Percentiles rank a stretch among this genome's conserved stretches.
These are phyloP conservation scores for Botryosphaeria dothidea DNA, from an alignment of 2,329 filamentous ascomycete species.

Conservation along the genomic window DNA sequence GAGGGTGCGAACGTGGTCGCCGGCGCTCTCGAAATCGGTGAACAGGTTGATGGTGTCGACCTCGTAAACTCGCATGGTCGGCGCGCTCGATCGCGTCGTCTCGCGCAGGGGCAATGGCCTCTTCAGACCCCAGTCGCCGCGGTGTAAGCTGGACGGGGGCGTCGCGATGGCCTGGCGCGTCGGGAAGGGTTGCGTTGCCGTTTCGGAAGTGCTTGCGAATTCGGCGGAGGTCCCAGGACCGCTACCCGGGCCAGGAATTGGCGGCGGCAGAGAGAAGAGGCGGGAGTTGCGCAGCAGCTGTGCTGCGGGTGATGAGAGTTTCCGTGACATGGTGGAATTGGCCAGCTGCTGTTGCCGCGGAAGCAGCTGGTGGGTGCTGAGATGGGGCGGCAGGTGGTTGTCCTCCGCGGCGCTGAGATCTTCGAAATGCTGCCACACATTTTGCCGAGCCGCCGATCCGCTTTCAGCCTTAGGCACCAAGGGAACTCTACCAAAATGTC, in stretches of 20 bases:
- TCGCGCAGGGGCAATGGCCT: constrained; percentile 75
- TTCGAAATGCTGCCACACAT: constrained; percentile 1
- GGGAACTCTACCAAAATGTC: neutral
- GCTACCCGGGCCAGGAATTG: constrained; percentile 60
- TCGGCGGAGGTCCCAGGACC: constrained; percentile 43
- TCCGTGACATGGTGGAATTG: constrained; percentile 26
- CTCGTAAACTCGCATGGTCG: constrained; percentile 72
- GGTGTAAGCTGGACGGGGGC: constrained; percentile 67
- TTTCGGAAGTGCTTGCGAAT: constrained; percentile 59
- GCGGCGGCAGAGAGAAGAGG: constrained; percentile 81
- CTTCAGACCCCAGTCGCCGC: constrained; percentile 93
- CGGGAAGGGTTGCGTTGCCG: constrained; percentile 76
- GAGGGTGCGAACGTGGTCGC: constrained; percentile 77
- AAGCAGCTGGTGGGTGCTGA: constrained; percentile 7
- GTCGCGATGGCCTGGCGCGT: constrained; percentile 81
- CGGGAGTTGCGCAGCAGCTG: constrained; percentile 81
- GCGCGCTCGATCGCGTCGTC: constrained; percentile 68
- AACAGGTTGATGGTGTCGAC: constrained; percentile 85
- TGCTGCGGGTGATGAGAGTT: constrained; percentile 58
- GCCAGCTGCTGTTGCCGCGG: constrained; percentile 23
- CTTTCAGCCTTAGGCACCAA: neutral
- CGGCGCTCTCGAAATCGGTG: constrained; percentile 82
- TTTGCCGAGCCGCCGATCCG: constrained; percentile 8
- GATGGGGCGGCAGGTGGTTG: neutral
- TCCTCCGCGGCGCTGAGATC: constrained; percentile 10